Evolutionary conservation across 805 yeast genomes (phyloP), one percentile per base, ranked within the genome.

Genomic region (Metschnikowia gelsemii): DNA sequence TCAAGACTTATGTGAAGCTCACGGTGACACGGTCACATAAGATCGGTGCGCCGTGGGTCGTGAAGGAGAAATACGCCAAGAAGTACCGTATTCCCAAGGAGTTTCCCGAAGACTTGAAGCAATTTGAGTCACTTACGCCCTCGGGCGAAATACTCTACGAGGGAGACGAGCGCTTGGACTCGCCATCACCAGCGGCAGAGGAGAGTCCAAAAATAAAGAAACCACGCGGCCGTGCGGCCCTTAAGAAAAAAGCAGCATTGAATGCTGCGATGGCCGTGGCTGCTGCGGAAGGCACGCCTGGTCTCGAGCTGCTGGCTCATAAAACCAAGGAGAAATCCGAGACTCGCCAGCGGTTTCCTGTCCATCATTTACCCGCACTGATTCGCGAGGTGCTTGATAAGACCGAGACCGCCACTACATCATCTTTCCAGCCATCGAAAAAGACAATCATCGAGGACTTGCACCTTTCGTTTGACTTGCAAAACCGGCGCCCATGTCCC

Each of bases 31-130:
- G 96, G 42, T 86, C 90, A 1, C 75, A 83, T 40, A 87, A 85
- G 72, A 72, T 82, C 31, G 97, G 98, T 3, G 91, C 97, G 2
- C 98, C 98, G 2, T 93, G 98, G 98, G 80, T 91, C 16, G 93
- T 93, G 12, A 85, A 83, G 57, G 80, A 78, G 19, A 81, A 82
- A 50, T 87, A 78, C 60, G 93, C 93, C 0, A 72, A 70, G 42
- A 74, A 75, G 52, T 87, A 82, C 59, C 66, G 86, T 50, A 84
- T 87, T 14, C 75, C 83, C 8, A 68, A 72, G 13, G 81, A 73
- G 28, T 75, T 73, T 50, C 87, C 87, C 1, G 70, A 74, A 5
- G 76, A 79, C 42, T 62, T 82, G 42, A 67, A 66, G 43, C 71
- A 67, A 33, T 68, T 54, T 45, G 64, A 52, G 37, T 23, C 35